Evolutionary conservation across 1,139 yeast genomes (phyloP).

Genomic region (Candida tetrigidarum): DNA sequence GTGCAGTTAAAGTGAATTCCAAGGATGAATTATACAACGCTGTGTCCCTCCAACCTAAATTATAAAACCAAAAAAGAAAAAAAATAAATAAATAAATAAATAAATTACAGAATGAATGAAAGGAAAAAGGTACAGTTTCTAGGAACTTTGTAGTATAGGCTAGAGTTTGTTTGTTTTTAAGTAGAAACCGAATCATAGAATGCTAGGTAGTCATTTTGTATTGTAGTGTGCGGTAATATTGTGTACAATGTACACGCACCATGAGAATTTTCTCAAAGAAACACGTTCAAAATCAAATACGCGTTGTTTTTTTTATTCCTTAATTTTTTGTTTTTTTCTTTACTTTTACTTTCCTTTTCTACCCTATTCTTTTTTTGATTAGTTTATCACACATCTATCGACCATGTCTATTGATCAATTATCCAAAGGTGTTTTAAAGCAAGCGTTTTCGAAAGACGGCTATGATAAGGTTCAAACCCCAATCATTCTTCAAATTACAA

Average conservation of each 20-base stretch:
- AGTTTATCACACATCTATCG: background rate
- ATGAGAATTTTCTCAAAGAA: too few relatives aligned
- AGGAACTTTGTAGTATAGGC: too few relatives aligned
- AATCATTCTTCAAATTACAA: conserved; percentile 51
- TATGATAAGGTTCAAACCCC: conserved; percentile 32
- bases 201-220: too few relatives aligned
- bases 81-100: background rate
- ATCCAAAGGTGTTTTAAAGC: conserved; percentile 31
- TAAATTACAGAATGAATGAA: background rate
- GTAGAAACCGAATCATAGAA: too few relatives aligned
- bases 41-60: conserved; percentile 45
- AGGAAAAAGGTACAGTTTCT: too few relatives aligned
- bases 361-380: background rate
- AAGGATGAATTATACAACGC: conserved; percentile 49
- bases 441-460: conserved; percentile 28
- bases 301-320: too few relatives aligned
- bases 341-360: background rate
- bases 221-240: too few relatives aligned
- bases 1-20: conserved; percentile 52
- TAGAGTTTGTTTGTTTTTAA: too few relatives aligned
- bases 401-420: conserved; percentile 16
- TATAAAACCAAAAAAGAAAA: conserved; percentile 21
- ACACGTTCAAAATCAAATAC: too few relatives aligned
- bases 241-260: too few relatives aligned
- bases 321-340: background rate